phyloP scores from a whole-genome alignment of 192 early-diverging fungal genomes.

The Podila epicladia region DNA sequence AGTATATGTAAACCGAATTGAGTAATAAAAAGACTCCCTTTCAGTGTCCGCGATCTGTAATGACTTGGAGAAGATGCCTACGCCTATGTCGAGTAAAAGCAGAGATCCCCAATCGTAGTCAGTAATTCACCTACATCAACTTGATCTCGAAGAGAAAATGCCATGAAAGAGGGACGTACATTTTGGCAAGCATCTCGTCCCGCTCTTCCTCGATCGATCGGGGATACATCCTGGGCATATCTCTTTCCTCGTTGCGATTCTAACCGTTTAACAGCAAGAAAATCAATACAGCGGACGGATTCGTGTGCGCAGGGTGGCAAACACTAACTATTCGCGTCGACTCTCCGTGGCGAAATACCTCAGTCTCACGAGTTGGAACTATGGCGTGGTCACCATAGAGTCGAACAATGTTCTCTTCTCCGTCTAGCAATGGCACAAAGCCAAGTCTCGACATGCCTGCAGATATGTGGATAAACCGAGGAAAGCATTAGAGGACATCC shows the following conservation, averaged over 20 bases:
- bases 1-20: too few species aligned
- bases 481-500: neutral
- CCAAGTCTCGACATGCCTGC: slow-evolving; percentile 28
- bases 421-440: slow-evolving; percentile 31
- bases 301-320: too few species aligned
- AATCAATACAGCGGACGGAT: neutral
- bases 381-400: slow-evolving; percentile 1
- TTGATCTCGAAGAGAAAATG: neutral
- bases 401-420: slow-evolving; percentile 31
- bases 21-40: neutral
- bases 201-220: neutral
- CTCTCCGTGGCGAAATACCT: too few species aligned
- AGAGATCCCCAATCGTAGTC: too few species aligned
- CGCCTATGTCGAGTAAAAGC: neutral
- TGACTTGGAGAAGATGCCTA: neutral
- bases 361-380: neutral
- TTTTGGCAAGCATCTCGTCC: neutral
- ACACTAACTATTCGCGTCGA: too few species aligned
- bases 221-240: neutral
- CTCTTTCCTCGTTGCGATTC: neutral
- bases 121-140: too few species aligned
- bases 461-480: neutral
- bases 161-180: neutral
- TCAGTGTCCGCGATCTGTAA: neutral
- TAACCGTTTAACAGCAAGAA: neutral